These are phyloP conservation scores for Cladorrhinum samala DNA, from an alignment of 495 filamentous ascomycete species.

Conservation along the genomic window DNA sequence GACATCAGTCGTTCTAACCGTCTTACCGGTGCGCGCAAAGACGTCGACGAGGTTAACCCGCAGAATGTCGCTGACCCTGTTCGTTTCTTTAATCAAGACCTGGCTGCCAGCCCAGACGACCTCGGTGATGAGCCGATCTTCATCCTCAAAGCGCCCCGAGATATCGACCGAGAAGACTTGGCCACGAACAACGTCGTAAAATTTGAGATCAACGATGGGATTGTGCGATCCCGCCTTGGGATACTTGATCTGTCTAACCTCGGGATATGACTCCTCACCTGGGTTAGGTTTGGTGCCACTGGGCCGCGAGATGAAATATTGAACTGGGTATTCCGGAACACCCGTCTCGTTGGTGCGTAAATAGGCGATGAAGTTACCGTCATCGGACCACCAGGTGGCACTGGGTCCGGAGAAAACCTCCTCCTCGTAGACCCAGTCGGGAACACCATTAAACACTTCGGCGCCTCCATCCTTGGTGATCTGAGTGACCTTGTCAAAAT, in stretches of 20 bases:
- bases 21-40: slow-evolving; percentile 62
- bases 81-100: slow-evolving; percentile 83
- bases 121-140: slow-evolving; percentile 87
- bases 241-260: slow-evolving; percentile 89
- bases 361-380: slow-evolving; percentile 84
- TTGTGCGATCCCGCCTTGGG: slow-evolving; percentile 94
- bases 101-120: slow-evolving; percentile 84
- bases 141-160: slow-evolving; percentile 67
- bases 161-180: slow-evolving; percentile 76
- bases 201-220: slow-evolving; percentile 76
- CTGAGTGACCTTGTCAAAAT: slow-evolving; percentile 47
- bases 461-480: slow-evolving; percentile 82
- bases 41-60: slow-evolving; percentile 84
- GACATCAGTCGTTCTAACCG: slow-evolving; percentile 72
- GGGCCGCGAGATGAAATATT: slow-evolving; percentile 86
- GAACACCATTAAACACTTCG: slow-evolving; percentile 92
- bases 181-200: slow-evolving; percentile 77
- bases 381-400: slow-evolving; percentile 90
- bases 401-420: slow-evolving; percentile 79
- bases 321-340: slow-evolving; percentile 89
- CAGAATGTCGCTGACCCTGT: slow-evolving; percentile 85
- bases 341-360: slow-evolving; percentile 85
- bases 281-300: slow-evolving; percentile 64
- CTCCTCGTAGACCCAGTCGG: slow-evolving; percentile 98
- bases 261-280: slow-evolving; percentile 85